Percentiles rank a stretch among this genome's conserved stretches.
Conservation (phyloP, 352 stramenopile species). For the Globisporangium uncinulatum region DNA sequence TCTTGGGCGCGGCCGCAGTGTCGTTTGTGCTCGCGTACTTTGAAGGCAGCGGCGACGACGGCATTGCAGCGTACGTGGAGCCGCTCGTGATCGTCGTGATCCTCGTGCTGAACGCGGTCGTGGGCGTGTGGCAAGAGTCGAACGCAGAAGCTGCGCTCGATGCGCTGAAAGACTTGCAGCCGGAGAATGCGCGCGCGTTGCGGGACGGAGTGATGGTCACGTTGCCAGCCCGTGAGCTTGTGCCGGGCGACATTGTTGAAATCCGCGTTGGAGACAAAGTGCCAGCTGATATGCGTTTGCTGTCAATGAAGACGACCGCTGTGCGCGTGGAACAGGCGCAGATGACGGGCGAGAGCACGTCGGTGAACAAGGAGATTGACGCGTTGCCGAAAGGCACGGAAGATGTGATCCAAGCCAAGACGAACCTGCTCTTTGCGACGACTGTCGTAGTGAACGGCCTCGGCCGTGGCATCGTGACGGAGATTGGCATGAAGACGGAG, state of each 20-base stretch:
- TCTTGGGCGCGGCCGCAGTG: constrained; percentile 94
- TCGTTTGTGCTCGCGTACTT: constrained; percentile 92
- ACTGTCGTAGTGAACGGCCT: constrained; percentile 97
- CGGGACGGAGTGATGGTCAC: constrained; percentile 82
- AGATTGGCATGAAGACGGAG: constrained; percentile 97
- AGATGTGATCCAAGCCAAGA: constrained; percentile 88
- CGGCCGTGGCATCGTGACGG: constrained; percentile 90
- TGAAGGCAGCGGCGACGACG: constrained; percentile 83
- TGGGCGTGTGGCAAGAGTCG: constrained; percentile 96
- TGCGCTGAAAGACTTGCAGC: constrained; percentile 95
- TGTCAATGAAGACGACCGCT: constrained; percentile 93
- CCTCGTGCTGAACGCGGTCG: constrained; percentile 94
- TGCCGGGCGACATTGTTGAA: constrained; percentile 97
- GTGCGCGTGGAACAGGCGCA: constrained; percentile 94
- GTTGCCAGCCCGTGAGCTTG: constrained; percentile 87
- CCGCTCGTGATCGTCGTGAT: constrained; percentile 97
- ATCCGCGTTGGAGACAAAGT: constrained; percentile 97
- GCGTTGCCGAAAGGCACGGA: constrained; percentile 58
- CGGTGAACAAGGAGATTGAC: constrained; percentile 90
- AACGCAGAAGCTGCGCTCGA: constrained; percentile 93
- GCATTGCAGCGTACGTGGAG: constrained; percentile 93
- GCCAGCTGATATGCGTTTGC: constrained; percentile 93
- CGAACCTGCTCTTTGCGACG: constrained; percentile 97
- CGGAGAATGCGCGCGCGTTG: constrained; percentile 86
- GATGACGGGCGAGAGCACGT: constrained; percentile 96